Conservation (phyloP, 2,329 filamentous ascomycete genomes). For the Cytospora mali region DNA sequence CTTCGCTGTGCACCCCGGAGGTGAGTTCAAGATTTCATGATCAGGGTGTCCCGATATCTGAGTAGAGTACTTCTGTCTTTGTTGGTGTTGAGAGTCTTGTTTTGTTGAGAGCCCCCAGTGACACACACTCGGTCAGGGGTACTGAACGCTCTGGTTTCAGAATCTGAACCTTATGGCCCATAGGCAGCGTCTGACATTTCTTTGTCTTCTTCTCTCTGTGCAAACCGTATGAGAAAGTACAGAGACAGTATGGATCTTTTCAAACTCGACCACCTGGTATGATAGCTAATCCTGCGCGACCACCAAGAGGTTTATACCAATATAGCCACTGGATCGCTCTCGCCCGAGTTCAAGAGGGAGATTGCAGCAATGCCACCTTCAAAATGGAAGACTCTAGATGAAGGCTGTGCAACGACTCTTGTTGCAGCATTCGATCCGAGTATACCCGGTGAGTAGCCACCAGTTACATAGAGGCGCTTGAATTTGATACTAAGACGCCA, state of each 20-base stretch:
- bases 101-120: slow-evolving; percentile 6
- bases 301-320: slow-evolving; percentile 27
- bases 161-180: background rate
- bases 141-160: slow-evolving; percentile 5
- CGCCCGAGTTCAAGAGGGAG: slow-evolving; percentile 21
- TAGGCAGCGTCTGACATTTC: slow-evolving; percentile 1
- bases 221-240: slow-evolving; percentile 10
- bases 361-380: slow-evolving; percentile 31
- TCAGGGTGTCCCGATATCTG: slow-evolving; percentile 10
- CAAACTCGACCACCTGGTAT: background rate
- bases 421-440: slow-evolving; percentile 45
- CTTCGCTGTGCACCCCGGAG: slow-evolving; percentile 31
- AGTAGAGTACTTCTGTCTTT: slow-evolving; percentile 11
- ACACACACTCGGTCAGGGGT: background rate
- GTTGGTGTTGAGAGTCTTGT: slow-evolving; percentile 6
- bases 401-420: slow-evolving; percentile 46
- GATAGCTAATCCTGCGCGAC: slow-evolving; percentile 28
- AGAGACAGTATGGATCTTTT: slow-evolving; percentile 10
- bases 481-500: background rate
- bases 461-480: background rate
- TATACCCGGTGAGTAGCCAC: slow-evolving; percentile 5
- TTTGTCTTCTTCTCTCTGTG: slow-evolving; percentile 9
- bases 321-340: slow-evolving; percentile 2
- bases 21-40: slow-evolving; percentile 26
- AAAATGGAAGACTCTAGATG: slow-evolving; percentile 41